These are phyloP conservation scores for Yamadazyma dendronema DNA, from an alignment of 1,139 yeast genomes.

Conservation along the genomic window DNA sequence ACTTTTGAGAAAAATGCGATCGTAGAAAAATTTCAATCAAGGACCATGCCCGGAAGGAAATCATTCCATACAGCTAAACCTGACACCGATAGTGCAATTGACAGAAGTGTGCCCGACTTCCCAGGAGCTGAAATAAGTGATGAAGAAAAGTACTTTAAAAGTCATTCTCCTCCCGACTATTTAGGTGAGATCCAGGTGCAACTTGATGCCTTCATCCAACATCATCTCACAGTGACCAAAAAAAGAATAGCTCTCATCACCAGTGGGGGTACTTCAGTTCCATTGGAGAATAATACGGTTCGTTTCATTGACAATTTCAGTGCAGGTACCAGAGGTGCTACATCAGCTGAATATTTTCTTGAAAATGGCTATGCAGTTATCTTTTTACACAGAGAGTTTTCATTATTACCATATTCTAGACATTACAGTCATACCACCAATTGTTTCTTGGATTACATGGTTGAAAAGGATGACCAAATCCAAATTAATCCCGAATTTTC, in stretches of 20 bases:
- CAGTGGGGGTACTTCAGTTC: slow-evolving; percentile 98
- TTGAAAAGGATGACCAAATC: slow-evolving; percentile 50
- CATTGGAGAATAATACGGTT: slow-evolving; percentile 93
- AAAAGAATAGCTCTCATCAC: slow-evolving; percentile 78
- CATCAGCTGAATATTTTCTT: slow-evolving; percentile 88
- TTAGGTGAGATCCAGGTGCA: slow-evolving; percentile 58
- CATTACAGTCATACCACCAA: slow-evolving; percentile 84
- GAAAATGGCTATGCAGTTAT: slow-evolving; percentile 88
- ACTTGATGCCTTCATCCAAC: slow-evolving; percentile 58
- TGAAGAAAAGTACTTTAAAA: slow-evolving; percentile 71
- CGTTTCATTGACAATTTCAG: slow-evolving; percentile 94
- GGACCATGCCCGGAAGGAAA: slow-evolving; percentile 15
- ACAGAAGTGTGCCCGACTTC: slow-evolving; percentile 69
- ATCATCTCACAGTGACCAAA: slow-evolving; percentile 34
- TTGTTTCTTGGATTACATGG: slow-evolving; percentile 82
- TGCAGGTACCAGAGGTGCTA: slow-evolving; percentile 97
- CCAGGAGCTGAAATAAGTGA: slow-evolving; percentile 75
- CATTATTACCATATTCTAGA: slow-evolving; percentile 86
- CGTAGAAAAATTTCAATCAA: slow-evolving; percentile 2
- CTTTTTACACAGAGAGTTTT: slow-evolving; percentile 87
- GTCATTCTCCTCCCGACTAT: slow-evolving; percentile 74
- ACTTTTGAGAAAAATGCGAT: too few relatives aligned
- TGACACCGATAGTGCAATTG: slow-evolving; percentile 71
- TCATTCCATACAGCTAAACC: slow-evolving; percentile 65
- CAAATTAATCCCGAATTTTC: slow-evolving; percentile 63